Evolutionary conservation across 208 protist genomes (phyloP), one percentile per base, ranked within the genome.

Genomic region (Vickermania ingenoplastis): DNA sequence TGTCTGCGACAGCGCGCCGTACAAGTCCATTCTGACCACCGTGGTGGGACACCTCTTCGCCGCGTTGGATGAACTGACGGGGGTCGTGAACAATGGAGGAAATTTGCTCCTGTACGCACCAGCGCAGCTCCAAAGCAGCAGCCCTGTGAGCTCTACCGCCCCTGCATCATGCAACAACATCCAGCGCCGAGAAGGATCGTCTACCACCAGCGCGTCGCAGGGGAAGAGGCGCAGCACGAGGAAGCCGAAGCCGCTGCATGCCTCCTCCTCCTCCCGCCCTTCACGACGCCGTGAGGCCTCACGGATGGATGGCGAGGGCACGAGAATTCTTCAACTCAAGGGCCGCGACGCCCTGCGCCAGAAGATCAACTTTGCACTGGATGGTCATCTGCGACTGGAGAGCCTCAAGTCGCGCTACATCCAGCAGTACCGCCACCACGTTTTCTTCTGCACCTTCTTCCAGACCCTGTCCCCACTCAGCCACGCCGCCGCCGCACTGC

Each of bases 381-480:
- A 88, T 31, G 79, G 79, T 23, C 59, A 69, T 59, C 3, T 67
- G 64, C 52, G 72, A 79, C 56, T 71, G 71, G 24, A 62, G 27
- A 25, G 78, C 82, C 61, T 86, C 23, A 90, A 90, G 69, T 78
- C 71, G 27, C 76, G 75, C 23, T 89, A 86, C 56, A 77, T 94
- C 51, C 76, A 86, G 69, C 84, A 94, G 64, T 91, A 89, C 62
- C 84, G 88, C 24, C 88, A 94, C 51, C 88, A 94, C 58, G 77
- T 84, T 27, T 94, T 92, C 69, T 94, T 94, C 66, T 94, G 88
- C 61, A 73, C 80, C 53, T 83, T 92, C 54, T 94, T 82, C 68
- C 69, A 61, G 1, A 79, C 83, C 2, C 59, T 94, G 31, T 68
- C 80, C 2, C 61, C 61, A 14, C 55, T 70, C 25, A 73, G 71